Evolutionary conservation across 2,329 filamentous ascomycete genomes (phyloP), one percentile per base, ranked within the genome.

Genomic region (Exophiala phaeomuriformis): DNA sequence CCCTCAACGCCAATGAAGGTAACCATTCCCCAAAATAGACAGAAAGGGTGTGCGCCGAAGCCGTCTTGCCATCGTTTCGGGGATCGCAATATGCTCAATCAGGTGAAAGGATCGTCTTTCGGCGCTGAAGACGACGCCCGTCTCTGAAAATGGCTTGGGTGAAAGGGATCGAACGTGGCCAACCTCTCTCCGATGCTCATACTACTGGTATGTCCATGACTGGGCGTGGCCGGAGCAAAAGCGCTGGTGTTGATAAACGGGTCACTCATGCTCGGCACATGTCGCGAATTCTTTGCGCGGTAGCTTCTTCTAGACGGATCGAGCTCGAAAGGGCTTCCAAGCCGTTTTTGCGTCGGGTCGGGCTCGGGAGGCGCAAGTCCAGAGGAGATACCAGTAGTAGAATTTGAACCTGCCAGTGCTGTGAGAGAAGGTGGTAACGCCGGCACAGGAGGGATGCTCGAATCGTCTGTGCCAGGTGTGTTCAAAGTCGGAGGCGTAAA

Each of bases 321-420:
- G 6, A 71, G 61, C 51, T 71, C 69, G 56, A 77, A 77, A 1
- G 74, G 74, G 31, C 74, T 76, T 28, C 73, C 74, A 12, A 77
- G 65, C 37, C 73, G 70, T 52, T 72, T 74, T 48, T 74, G 70
- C 33, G 65, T 66, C 31, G 60, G 42, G 51, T 73, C 72, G 4
- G 66, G 62, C 10, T 64, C 63, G 28, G 71, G 64, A 35, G 67
- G 68, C 36, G 68, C 59, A 30, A 71, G 58, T 35, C 55, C 47
- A 30, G 52, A 47, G 9, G 55, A 29, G 10, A 58, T 49, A 12
- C 57, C 39, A 63, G 27, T 61, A 53, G 42, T 53, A n/a, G 56
- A 48, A 8, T 47, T 51, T 10, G 56, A 48, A 8, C 45, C 49
- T 10, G 56, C 52, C 39, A 61, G 29, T 27, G 57, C 48, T 10